Base-by-base conservation (phyloP, 2,329 filamentous ascomycete genomes). In the Ophiosphaerella korrae region DNA sequence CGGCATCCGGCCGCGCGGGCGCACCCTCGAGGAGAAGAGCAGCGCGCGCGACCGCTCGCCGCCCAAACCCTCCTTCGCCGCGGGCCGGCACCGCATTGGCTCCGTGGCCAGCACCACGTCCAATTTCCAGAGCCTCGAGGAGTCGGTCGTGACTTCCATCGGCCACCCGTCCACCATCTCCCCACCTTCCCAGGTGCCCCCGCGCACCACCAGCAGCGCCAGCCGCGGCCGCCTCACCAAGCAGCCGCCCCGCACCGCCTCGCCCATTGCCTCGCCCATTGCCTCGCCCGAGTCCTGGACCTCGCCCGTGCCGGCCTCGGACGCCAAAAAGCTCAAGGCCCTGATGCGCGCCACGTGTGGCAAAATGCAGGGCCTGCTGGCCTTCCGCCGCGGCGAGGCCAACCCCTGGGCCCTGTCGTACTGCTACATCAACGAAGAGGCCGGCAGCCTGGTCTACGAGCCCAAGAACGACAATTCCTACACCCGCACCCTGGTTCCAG, bases 281-380 rank as follows among this genome's bases (percentile, higher is more conserved):
- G n/a, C n/a, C n/a, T 57, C 54, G 44, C 66, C 71, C 13, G 71
- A 74, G 50, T 70, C 70, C 36, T 73, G 70, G 66, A 55, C 70
- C 32, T 54, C 69, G 67, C 62, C 77, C 48, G 61, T 75, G 42
- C 81, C 82, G 32, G 86, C 85, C 3, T 81, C 83, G 16, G 87
- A 92, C 72, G 85, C 88, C 34, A 87, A 87, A 61, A 88, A 85
- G 66, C 82, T 93, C 23, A 76, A 92, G 46, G 80, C 85, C 62
- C 75, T 94, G 52, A 93, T 94, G 89, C 89, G 87, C 70, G 86
- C 82, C 21, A 77, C 91, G 6, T 88, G 87, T 64, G 90, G 90
- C 24, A 83, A 86, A 58, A 94, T 93, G 89, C 86, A 86, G 63
- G 90, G 90, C 48, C 85, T 88, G 59, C 80, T 92, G 26, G 87